Percentiles rank a stretch among this genome's conserved stretches.
Conservation (phyloP, 1,139 yeast genomes). For the Yamadazyma triangularis region DNA sequence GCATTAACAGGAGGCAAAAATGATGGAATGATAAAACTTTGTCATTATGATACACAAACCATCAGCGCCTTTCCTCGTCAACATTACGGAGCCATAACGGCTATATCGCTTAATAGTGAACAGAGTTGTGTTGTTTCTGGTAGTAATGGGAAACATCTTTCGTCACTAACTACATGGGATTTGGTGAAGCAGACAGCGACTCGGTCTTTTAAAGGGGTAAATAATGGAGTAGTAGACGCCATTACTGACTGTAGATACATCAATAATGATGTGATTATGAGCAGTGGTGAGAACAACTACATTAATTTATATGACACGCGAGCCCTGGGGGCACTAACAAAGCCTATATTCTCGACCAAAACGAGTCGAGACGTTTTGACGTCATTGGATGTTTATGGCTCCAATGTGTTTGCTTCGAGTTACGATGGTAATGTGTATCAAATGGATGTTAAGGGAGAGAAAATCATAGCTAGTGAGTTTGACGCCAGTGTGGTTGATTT, state of each 20-base stretch:
- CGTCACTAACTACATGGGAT: constrained; percentile 21
- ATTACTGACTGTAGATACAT: constrained; percentile 8
- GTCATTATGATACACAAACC: not conserved
- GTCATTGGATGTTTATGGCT: constrained; percentile 15
- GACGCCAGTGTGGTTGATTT: constrained; percentile 8
- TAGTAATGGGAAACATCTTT: too few species aligned
- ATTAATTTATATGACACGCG: constrained; percentile 13
- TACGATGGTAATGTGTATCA: constrained; percentile 24
- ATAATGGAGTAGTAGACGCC: constrained; percentile 9
- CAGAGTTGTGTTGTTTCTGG: not conserved
- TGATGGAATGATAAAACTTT: not conserved
- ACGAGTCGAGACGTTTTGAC: constrained; percentile 28
- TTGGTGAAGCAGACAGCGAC: constrained; percentile 12
- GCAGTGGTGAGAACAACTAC: constrained; percentile 21
- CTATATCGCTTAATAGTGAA: not conserved
- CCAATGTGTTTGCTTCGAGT: constrained; percentile 17
- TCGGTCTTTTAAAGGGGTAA: constrained; percentile 1
- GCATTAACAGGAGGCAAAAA: constrained; percentile 20
- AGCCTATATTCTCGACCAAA: constrained; percentile 10
- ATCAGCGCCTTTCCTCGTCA: too few species aligned
- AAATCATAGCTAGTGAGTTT: constrained; percentile 13
- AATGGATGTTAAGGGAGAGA: constrained; percentile 24
- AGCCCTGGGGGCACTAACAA: too few species aligned
- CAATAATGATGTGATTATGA: constrained; percentile 3
- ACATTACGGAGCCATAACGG: not conserved